These are phyloP conservation scores for Phlebopus sp. DNA, from an alignment of 1,284 basidiomycete genomes.

Conservation along the genomic window DNA sequence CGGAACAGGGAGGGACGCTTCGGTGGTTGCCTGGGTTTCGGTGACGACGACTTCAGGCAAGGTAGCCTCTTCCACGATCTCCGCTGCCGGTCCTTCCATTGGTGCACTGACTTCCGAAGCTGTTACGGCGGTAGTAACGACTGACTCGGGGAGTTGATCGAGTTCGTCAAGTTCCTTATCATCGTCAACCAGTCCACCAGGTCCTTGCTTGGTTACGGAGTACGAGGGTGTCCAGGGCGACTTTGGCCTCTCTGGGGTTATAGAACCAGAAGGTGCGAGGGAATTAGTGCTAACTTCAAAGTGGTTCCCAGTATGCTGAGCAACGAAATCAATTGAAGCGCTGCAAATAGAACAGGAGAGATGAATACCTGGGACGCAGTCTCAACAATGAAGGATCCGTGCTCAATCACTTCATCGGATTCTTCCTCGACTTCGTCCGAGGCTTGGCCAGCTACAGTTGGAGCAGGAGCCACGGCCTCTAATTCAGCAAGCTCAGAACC, in stretches of 20 bases:
- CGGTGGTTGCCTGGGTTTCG: constrained; percentile 9
- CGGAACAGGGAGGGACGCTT: constrained; percentile 2
- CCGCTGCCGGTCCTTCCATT: not conserved
- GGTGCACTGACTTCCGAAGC: not conserved
- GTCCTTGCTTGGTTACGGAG: constrained; percentile 16
- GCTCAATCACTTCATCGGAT: constrained; percentile 2
- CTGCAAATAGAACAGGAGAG: not conserved
- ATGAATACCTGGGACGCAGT: not conserved
- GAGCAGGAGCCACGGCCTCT: not conserved
- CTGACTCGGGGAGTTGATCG: constrained; percentile 4
- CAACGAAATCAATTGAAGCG: not conserved
- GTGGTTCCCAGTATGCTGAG: not conserved
- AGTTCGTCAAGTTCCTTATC: constrained; percentile 7
- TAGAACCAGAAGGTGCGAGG: constrained; percentile 7
- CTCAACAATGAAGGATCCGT: constrained; percentile 8
- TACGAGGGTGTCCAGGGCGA: constrained; percentile 21
- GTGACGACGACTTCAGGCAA: constrained; percentile 6
- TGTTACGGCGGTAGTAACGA: not conserved
- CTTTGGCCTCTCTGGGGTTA: constrained; percentile 11
- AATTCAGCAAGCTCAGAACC: not conserved
- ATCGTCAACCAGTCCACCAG: constrained; percentile 3
- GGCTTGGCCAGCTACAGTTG: not conserved
- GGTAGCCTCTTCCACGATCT: not conserved
- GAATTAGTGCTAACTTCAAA: not conserved
- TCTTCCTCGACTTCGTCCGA: not conserved